Conservation (phyloP, 1,284 basidiomycete genomes). For the Macrocybe sp. region DNA sequence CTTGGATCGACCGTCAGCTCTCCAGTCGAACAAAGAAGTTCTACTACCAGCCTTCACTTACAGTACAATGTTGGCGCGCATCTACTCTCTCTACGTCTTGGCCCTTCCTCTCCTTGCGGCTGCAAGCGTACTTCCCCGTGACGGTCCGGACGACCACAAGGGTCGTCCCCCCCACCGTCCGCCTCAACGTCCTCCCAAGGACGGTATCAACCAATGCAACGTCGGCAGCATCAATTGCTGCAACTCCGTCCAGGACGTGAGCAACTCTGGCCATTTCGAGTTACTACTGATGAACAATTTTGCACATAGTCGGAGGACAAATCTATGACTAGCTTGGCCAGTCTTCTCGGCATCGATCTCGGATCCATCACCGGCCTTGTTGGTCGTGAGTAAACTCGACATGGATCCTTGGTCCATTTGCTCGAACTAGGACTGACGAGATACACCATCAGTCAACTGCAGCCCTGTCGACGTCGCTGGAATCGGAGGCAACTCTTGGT, state of each 20-base stretch:
- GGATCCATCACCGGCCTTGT: no score
- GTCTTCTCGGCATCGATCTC: no score
- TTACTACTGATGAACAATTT: no score
- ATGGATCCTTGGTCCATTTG: no score
- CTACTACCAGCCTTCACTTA: neutral
- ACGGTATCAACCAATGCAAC: slow-evolving; percentile 1
- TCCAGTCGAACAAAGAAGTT: slow-evolving; percentile 1
- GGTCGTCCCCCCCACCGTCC: neutral
- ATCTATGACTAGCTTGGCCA: no score
- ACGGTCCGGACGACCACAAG: neutral
- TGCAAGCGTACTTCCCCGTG: neutral
- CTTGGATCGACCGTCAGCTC: neutral
- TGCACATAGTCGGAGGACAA: no score
- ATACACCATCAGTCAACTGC: slow-evolving; percentile 13
- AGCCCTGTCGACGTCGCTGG: slow-evolving; percentile 15
- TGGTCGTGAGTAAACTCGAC: no score
- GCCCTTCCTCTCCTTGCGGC: neutral
- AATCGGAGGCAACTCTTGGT: slow-evolving; percentile 13
- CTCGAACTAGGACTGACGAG: no score
- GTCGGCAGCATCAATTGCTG: neutral
- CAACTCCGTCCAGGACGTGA: slow-evolving; percentile 1
- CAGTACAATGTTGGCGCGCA: neutral
- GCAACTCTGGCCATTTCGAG: neutral
- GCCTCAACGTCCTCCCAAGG: neutral
- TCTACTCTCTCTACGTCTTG: neutral